Conservation (phyloP, 805 yeast genomes). For the Ogataea corticis region DNA sequence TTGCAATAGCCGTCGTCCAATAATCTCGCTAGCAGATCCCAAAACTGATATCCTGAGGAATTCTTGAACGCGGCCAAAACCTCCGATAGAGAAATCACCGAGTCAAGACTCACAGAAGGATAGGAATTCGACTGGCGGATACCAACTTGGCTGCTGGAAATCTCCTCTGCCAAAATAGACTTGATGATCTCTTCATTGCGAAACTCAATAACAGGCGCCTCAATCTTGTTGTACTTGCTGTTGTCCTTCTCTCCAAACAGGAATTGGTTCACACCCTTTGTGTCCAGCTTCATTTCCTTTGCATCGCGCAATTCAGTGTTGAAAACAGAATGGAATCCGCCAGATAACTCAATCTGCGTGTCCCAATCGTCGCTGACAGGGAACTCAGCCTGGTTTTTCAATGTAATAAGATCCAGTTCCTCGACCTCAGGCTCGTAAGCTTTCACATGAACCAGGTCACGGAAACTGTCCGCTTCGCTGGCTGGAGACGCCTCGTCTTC, state of each 20-base stretch:
- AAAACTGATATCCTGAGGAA: slow-evolving; percentile 33
- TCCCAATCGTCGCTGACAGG: slow-evolving; percentile 64
- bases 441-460: slow-evolving; percentile 55
- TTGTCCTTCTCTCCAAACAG: slow-evolving; percentile 20
- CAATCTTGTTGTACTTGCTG: slow-evolving; percentile 14
- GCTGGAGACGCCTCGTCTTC: slow-evolving; percentile 9
- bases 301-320: slow-evolving; percentile 21
- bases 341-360: slow-evolving; percentile 56
- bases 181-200: slow-evolving; percentile 10
- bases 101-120: slow-evolving; percentile 39
- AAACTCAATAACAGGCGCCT: slow-evolving; percentile 7
- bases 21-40: slow-evolving; percentile 63
- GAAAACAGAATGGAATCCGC: slow-evolving; percentile 44
- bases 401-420: slow-evolving; percentile 45
- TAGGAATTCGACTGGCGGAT: slow-evolving; percentile 29
- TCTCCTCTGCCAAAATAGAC: slow-evolving; percentile 17
- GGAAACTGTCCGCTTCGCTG: slow-evolving; percentile 18
- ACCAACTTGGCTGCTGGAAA: slow-evolving; percentile 5
- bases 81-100: slow-evolving; percentile 33
- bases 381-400: slow-evolving; percentile 42
- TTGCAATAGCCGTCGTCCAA: slow-evolving; percentile 46
- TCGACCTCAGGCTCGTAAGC: slow-evolving; percentile 68
- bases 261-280: slow-evolving; percentile 23
- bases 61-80: slow-evolving; percentile 20
- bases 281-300: slow-evolving; percentile 15